phyloP scores from a whole-genome alignment of 2,329 filamentous ascomycete genomes.

The Arthroderma sp. region DNA sequence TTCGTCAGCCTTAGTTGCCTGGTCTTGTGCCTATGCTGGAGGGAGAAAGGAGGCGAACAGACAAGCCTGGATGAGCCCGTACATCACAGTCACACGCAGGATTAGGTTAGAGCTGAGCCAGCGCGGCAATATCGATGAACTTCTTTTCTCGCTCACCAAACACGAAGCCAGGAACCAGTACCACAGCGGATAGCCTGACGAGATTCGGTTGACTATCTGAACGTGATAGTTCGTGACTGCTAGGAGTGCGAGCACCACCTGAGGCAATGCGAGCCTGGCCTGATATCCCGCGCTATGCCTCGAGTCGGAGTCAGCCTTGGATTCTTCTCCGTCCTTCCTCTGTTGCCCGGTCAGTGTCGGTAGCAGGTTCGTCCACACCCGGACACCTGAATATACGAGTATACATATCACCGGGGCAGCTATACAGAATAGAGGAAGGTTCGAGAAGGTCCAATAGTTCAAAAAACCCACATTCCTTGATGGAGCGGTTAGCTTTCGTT shows the following conservation, averaged over 20 bases:
- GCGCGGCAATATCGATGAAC: background rate
- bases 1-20: background rate
- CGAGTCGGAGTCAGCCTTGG: background rate
- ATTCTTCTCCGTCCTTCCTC: constrained; percentile 9
- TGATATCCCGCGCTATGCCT: constrained; percentile 21
- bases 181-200: constrained; percentile 81
- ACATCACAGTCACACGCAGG: constrained; percentile 63
- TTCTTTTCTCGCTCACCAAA: constrained; percentile 17
- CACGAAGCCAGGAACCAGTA: constrained; percentile 62
- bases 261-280: constrained; percentile 54
- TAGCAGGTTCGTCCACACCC: constrained; percentile 29
- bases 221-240: constrained; percentile 77
- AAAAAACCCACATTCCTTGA: constrained; percentile 75
- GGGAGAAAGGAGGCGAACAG: constrained; percentile 86
- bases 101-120: constrained; percentile 24
- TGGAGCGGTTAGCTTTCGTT: constrained; percentile 14
- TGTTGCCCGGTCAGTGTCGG: background rate
- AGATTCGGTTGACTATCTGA: constrained; percentile 82
- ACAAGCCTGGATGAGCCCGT: constrained; percentile 68
- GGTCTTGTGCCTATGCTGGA: constrained; percentile 50
- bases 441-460: constrained; percentile 77
- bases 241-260: constrained; percentile 58
- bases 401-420: constrained; percentile 65
- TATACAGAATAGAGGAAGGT: constrained; percentile 76
- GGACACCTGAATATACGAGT: constrained; percentile 40